Base-by-base conservation (phyloP, 225 moss, liverwort and hornwort species). In the Straminergon stramineum region DNA sequence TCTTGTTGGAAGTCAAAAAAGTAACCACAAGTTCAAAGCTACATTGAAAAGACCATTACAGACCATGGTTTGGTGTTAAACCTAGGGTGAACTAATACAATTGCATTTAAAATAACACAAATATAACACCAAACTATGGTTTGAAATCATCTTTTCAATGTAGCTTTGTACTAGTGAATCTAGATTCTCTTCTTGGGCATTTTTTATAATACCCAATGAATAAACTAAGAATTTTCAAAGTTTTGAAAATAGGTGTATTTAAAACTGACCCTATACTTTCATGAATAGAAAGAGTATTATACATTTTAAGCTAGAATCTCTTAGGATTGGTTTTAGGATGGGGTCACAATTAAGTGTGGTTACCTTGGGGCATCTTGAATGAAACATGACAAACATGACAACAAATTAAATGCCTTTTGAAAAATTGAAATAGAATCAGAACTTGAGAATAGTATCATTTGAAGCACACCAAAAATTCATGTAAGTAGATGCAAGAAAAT, bases 341-440 rank as follows among this genome's bases (percentile, higher is more conserved):
- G 4, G 1, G 0, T 4, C 12, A 39, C 6, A 37, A n/a, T n/a
- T 69, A 69, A 69, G 7, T 69, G 7, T 22, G 13, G 7, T 69
- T 22, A 69, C 13, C 4, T 31, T 31, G 4, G 64, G 16, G 16
- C 16, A 31, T 64, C 64, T 31, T 64, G 31, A 8, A 31, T 16
- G 5, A 31, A 28, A 15, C 1, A 15, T 8, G 0, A 2, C 31
- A 32, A 31, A 64, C 7, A 4, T 2, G 9, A 8, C 0, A 1
- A 1, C 8, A 32, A 32, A 64, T 64, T 64, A 16, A 64, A 64
- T 8, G 8, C 8, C 13, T 69, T 22, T n/a, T 13, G 22, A n/a
- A 69, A 4, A 22, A 69, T 69, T 69, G n/a, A n/a, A 69, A 69
- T 69, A 37, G 13, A 69, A 69, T n/a, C n/a, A 13, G 4, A n/a